Base-by-base conservation (phyloP, 1,139 yeast species). In the Blastobotrys proliferans region DNA sequence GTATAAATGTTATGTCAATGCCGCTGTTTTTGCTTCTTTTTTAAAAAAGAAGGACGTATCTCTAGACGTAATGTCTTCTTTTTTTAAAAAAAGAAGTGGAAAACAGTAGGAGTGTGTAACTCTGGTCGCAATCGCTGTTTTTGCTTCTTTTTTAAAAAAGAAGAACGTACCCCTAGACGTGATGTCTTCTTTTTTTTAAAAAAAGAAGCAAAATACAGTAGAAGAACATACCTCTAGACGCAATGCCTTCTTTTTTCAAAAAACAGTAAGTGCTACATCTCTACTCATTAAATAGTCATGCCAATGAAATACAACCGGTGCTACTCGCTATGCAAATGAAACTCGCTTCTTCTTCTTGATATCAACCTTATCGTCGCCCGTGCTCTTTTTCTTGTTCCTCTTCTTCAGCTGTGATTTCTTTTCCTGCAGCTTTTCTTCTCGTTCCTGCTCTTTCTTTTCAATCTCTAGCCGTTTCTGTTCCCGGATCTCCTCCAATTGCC, bases 401-500 rank as follows among this genome's bases (percentile, higher is more conserved):
- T 72, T 77, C 63, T 77, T 84, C 44, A 92, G 69, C 60, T 88
- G 95, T 29, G 70, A 70, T 67, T 87, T 90, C 66, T 85, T 92
- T 45, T 73, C 77, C 51, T 85, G 94, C 43, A 90, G 64, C 62
- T 82, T 81, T 45, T 73, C 75, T 51, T 71, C 68, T 68, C 87
- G 86, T 30, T 70, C 79, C 43, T 75, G 74, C 56, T 90, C 97
- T 61, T 82, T 83, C 61, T 83, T 71, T 61, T 90, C 97, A 52
- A 90, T 78, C 62, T 92, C 97, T 64, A 81, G 74, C 58, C 86
- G 79, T 69, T 84, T 86, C 53, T 87, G 71, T 41, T 86, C 96
- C 59, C 98, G 74, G 51, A 92, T 77, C 57, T 85, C 95, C 62
- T 92, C 97, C 41, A 92, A 71, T 62, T 95, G 81, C 57, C 87